Evolutionary conservation across 805 yeast species (phyloP).

Genomic region (Candida andamanensis): DNA sequence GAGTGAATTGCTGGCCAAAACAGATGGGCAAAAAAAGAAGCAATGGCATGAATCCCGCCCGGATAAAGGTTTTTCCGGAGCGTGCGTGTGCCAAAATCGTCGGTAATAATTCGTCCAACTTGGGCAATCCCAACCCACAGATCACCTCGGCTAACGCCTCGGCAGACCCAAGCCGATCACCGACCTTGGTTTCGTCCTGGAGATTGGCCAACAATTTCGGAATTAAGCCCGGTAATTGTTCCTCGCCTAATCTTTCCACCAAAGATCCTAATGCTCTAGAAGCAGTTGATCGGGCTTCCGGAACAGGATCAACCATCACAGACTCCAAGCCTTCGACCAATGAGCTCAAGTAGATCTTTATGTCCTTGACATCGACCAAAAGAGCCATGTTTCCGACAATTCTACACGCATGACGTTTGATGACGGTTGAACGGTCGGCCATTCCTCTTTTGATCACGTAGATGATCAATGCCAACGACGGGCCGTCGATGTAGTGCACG

Average conservation of each 20-base stretch:
- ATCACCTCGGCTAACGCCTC: slow-evolving; percentile 94
- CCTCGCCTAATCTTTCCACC: slow-evolving; percentile 95
- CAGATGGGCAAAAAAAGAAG: slow-evolving; percentile 88
- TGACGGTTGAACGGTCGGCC: slow-evolving; percentile 88
- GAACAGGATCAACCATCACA: slow-evolving; percentile 98
- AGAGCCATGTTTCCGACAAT: slow-evolving; percentile 99
- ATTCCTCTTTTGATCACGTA: slow-evolving; percentile 95
- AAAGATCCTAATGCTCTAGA: slow-evolving; percentile 95
- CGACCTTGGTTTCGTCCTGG: slow-evolving; percentile 71
- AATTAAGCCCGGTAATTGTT: slow-evolving; percentile 86
- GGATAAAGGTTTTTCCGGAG: slow-evolving; percentile 60
- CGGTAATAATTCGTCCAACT: slow-evolving; percentile 87
- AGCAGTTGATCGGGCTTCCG: slow-evolving; percentile 94
- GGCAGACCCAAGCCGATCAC: slow-evolving; percentile 94
- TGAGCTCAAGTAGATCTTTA: slow-evolving; percentile 74
- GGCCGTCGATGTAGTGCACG: slow-evolving; percentile 97
- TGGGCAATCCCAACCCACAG: slow-evolving; percentile 82
- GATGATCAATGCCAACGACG: slow-evolving; percentile 89
- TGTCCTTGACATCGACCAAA: slow-evolving; percentile 81
- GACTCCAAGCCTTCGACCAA: slow-evolving; percentile 78
- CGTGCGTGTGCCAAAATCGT: slow-evolving; percentile 66
- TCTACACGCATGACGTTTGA: slow-evolving; percentile 92
- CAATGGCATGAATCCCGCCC: slow-evolving; percentile 91
- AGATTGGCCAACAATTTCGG: slow-evolving; percentile 73
- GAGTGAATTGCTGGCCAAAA: slow-evolving; percentile 87